Evolutionary conservation across 2,329 filamentous ascomycete species (phyloP).

Genomic region (Botryotinia globosa): DNA sequence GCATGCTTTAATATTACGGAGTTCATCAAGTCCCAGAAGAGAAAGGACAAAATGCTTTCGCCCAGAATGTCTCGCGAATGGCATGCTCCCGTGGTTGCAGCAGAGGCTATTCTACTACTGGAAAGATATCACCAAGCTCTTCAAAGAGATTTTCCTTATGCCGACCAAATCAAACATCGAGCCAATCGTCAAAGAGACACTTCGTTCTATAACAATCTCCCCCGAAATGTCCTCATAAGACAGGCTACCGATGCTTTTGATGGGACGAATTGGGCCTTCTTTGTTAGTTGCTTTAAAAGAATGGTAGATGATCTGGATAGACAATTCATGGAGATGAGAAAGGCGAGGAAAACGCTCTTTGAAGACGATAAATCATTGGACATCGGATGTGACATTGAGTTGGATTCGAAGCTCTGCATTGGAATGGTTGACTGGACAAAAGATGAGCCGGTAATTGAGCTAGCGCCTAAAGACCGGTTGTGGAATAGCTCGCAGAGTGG

Average conservation of each 20-base stretch:
- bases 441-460: neutral
- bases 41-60: neutral
- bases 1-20: neutral
- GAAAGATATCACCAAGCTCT: neutral
- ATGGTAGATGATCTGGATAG: neutral
- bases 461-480: neutral
- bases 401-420: neutral
- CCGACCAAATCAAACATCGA: neutral
- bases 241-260: neutral
- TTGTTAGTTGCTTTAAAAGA: neutral
- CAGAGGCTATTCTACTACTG: neutral
- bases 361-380: neutral
- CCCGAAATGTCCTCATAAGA: neutral
- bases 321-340: neutral
- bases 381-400: neutral
- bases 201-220: neutral
- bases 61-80: neutral
- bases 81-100: neutral
- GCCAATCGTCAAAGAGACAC: neutral
- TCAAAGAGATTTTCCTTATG: neutral
- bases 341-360: neutral
- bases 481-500: neutral
- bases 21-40: neutral
- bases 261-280: neutral
- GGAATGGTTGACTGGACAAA: neutral